A percentile compares a stretch with the other conserved stretches of the same genome.
Conservation (phyloP, 805 yeast genomes). For the Candida dendrica region DNA sequence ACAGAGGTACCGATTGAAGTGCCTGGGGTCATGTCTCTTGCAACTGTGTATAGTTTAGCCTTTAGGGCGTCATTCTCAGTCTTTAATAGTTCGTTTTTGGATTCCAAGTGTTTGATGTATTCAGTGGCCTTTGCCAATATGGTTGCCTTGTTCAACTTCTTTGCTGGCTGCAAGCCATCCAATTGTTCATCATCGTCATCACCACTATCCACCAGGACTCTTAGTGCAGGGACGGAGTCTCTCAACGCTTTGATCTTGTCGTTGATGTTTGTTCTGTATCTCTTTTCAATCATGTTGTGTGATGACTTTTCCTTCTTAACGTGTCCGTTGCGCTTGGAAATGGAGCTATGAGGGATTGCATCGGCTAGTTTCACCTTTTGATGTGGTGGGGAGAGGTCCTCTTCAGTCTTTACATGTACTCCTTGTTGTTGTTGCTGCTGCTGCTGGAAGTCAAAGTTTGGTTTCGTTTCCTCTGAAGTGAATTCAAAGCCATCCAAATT, state of each 20-base stretch:
- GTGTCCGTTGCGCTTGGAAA: slow-evolving; percentile 11
- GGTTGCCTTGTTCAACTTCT: slow-evolving; percentile 70
- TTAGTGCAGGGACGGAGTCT: slow-evolving; percentile 59
- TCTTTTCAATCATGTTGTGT: slow-evolving; percentile 67
- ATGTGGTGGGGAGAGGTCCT: slow-evolving; percentile 6
- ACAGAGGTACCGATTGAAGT: slow-evolving; percentile 12
- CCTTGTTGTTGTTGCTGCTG: not conserved
- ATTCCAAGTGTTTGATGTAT: slow-evolving; percentile 66
- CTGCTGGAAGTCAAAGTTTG: slow-evolving; percentile 4
- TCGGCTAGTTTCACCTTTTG: slow-evolving; percentile 14
- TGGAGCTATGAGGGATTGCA: slow-evolving; percentile 17
- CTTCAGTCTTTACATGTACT: slow-evolving; percentile 6
- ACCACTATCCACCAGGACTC: slow-evolving; percentile 36
- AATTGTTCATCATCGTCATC: slow-evolving; percentile 49
- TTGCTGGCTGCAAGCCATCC: slow-evolving; percentile 73
- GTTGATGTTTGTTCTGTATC: slow-evolving; percentile 65
- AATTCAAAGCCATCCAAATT: not conserved
- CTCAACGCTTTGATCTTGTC: slow-evolving; percentile 57
- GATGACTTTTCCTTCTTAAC: slow-evolving; percentile 46
- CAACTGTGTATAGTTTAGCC: slow-evolving; percentile 15
- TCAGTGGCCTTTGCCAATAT: slow-evolving; percentile 72
- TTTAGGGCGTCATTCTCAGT: slow-evolving; percentile 39
- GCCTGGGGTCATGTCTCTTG: slow-evolving; percentile 14
- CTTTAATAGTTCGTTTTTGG: slow-evolving; percentile 43
- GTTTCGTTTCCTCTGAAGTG: slow-evolving; percentile 14